Percentiles rank a stretch among this genome's conserved stretches.
phyloP scores from a whole-genome alignment of 768 basidiomycete species.

The Cubamyces sp. region DNA sequence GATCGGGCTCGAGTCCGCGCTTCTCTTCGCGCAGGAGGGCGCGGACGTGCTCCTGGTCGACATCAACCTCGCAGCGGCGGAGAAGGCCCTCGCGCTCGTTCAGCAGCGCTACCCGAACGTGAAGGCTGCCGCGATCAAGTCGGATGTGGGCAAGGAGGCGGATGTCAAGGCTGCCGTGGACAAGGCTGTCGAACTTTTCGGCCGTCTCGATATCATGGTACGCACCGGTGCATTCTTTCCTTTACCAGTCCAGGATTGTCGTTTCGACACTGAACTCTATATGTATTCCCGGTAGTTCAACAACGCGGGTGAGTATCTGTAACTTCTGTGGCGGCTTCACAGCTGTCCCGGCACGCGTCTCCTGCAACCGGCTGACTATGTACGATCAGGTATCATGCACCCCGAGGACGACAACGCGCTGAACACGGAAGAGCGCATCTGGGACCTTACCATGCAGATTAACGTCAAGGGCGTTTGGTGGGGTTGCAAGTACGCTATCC shows the following conservation, averaged over 20 bases:
- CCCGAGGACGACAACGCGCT: constrained; percentile 92
- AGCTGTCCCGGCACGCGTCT: too few relatives aligned
- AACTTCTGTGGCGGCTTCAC: constrained; percentile 12
- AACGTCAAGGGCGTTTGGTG: constrained; percentile 99
- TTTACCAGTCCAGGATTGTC: background rate
- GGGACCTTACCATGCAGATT: constrained; percentile 92
- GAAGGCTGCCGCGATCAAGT: constrained; percentile 68
- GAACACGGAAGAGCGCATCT: constrained; percentile 95
- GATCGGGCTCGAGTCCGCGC: constrained; percentile 94
- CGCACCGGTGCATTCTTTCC: constrained; percentile 32
- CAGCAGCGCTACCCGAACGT: constrained; percentile 67
- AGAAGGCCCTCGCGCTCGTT: constrained; percentile 69
- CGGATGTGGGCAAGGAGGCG: constrained; percentile 88
- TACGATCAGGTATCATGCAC: constrained; percentile 89
- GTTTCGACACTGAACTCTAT: background rate
- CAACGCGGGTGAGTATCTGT: constrained; percentile 68
- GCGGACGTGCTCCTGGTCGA: constrained; percentile 90
- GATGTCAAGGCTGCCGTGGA: constrained; percentile 86
- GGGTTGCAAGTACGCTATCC: constrained; percentile 97
- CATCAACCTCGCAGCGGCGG: constrained; percentile 76
- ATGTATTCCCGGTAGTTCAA: constrained; percentile 67
- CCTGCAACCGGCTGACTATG: background rate
- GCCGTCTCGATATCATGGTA: constrained; percentile 95
- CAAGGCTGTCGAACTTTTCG: constrained; percentile 79
- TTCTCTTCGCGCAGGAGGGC: constrained; percentile 94